Evolutionary conservation across 169 alveolate genomes (phyloP).

Genomic region (Plasmodium chabaudi): DNA sequence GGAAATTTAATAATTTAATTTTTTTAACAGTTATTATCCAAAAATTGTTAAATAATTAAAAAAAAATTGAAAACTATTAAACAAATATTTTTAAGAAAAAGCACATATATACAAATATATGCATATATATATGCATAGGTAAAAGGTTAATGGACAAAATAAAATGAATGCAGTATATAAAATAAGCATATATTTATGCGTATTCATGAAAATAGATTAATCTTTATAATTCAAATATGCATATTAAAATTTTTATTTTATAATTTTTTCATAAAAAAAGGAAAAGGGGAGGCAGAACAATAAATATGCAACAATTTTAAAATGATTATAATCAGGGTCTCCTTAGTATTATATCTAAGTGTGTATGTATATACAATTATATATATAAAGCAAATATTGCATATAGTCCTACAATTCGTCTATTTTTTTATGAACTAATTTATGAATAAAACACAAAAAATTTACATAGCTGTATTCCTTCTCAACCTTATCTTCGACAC

Average conservation of each 20-base stretch:
- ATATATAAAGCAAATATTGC: no score
- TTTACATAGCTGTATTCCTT: slow-evolving; percentile 76
- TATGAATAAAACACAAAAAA: slow-evolving; percentile 73
- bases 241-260: no score
- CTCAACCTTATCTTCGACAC: slow-evolving; percentile 72
- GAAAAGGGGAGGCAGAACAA: no score
- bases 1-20: background rate
- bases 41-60: slow-evolving; percentile 7
- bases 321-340: no score
- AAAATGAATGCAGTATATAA: slow-evolving; percentile 2
- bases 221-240: no score
- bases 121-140: background rate
- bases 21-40: background rate
- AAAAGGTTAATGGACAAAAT: slow-evolving; percentile 31
- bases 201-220: background rate
- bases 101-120: slow-evolving; percentile 1
- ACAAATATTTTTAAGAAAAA: slow-evolving; percentile 15
- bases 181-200: background rate
- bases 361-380: no score
- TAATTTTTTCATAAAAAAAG: background rate
- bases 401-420: slow-evolving; percentile 38
- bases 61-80: slow-evolving; percentile 40
- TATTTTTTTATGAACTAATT: slow-evolving; percentile 68
- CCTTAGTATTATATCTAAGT: no score
- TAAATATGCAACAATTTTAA: no score